Base-by-base conservation (phyloP, 2,329 filamentous ascomycete genomes). In the Fusarium miscanthi region DNA sequence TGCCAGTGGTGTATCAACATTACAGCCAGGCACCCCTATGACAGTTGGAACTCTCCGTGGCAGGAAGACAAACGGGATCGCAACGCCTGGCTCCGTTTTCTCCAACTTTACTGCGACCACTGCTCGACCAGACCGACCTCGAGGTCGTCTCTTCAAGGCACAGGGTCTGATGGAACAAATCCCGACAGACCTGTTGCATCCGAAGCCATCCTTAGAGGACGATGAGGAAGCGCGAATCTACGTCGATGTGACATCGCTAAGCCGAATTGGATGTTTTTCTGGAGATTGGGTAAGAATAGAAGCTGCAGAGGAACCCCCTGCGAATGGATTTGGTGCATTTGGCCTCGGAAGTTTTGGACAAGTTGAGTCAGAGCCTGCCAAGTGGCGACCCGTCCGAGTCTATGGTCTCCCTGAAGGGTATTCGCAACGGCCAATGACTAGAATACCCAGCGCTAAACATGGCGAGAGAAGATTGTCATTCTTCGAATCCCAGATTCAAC, bases 281-380 rank as follows among this genome's bases (percentile, higher is more conserved):
- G 96, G 96, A 35, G 96, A 99, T 79, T 99, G 96, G 96, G 94
- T 97, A 16, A 91, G 92, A 27, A 86, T 98, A 16, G 94, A 97
- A 82, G 87, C 90, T 10, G 88, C 93, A 1, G 88, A 93, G 73
- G 93, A 94, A 78, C 92, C 93, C 66, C 92, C 88, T 27, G 84
- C 85, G 21, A 92, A 90, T 80, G 92, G 87, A 23, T 89, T 89
- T 73, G 92, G 88, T 56, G 84, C 87, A 0, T 92, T 91, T 83
- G 91, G 91, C 4, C 85, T 94, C 7, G 90, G 90, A 27, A 91
- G 89, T 69, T 93, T 91, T 72, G 80, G 79, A 3, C 78, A 81
- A 53, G 56, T 68, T 40, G 87, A 90, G n/a, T 84, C 88, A 6
- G 90, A 93, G 49, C 84, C 89, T 40, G 79, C 85, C 3, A 85